Base-by-base conservation (phyloP, 2,329 filamentous ascomycete genomes). In the Penicillium sp. region DNA sequence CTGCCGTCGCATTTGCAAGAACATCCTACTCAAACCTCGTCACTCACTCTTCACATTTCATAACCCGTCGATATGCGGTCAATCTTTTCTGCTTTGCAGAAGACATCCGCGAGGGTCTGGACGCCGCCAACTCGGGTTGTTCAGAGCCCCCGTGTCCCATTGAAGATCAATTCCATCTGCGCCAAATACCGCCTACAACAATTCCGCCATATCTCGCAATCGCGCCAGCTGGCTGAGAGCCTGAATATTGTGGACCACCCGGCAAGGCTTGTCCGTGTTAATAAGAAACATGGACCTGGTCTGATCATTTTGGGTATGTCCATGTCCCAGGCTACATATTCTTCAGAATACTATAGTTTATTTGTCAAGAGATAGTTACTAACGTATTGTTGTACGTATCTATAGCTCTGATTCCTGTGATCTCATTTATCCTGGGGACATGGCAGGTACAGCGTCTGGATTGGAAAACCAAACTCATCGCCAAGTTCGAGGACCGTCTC, bases 371-470 rank as follows among this genome's bases (percentile, higher is more conserved):
- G 20, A 52, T 24, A 49, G 44, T 29, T 9, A 26, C 55, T 66
- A 45, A 64, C 43, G 18, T n/a, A 22, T 40, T 11, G 10, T 39
- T 37, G n/a, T 45, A 20, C 14, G 18, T 16, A n/a, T n/a, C 4
- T 51, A 35, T 48, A 76, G 90, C 90, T 39, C 77, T 96, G 50
- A 97, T 99, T 67, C 94, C 94, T 47, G 76, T 96, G 58, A 97
- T 92, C 1, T 91, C 94, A 11, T 96, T 99, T 74, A 79, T 81
- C 53, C 86, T 99, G 16, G 94, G 94, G 31, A 90, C 90, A 61
- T 99, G 94, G 94, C 94, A 99, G 73, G 89, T 99, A 52, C 86
- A 96, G 73, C 89, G 94, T 11, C 84, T 99, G 1, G 85, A 87
- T 56, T 96, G 93, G 92, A 99, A 99, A 74, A 92, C 91, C 4